Percentiles rank a stretch among this genome's conserved stretches.
These are phyloP conservation scores for Rossbeevera mucosa DNA, from an alignment of 768 basidiomycete genomes.

Conservation along the genomic window DNA sequence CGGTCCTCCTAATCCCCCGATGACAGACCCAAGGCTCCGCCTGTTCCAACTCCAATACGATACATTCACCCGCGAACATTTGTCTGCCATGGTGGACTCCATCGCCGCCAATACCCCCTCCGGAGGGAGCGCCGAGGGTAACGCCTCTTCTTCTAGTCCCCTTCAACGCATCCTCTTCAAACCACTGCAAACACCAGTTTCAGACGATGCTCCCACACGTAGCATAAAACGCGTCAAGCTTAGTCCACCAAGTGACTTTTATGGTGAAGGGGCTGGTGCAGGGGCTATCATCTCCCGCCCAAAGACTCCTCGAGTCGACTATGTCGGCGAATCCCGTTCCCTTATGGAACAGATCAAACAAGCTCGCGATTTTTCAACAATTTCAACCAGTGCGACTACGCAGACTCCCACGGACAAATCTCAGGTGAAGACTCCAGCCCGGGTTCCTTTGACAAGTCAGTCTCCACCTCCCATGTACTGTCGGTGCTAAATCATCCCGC, in stretches of 20 bases:
- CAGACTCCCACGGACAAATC: slow-evolving; percentile 23
- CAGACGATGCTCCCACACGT: slow-evolving; percentile 50
- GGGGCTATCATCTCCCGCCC: slow-evolving; percentile 49
- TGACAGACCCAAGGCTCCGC: slow-evolving; percentile 70
- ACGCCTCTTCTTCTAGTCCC: slow-evolving; percentile 44
- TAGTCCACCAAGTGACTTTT: slow-evolving; percentile 60
- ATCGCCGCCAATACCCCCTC: slow-evolving; percentile 81
- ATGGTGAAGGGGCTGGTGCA: slow-evolving; percentile 46
- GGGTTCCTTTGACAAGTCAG: slow-evolving; percentile 14
- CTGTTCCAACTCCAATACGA: slow-evolving; percentile 95
- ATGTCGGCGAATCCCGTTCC: slow-evolving; percentile 70
- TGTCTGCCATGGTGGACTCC: slow-evolving; percentile 90
- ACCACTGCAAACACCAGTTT: slow-evolving; percentile 41
- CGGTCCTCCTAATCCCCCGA: slow-evolving; percentile 28
- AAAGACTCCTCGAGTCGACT: slow-evolving; percentile 51
- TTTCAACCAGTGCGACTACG: slow-evolving; percentile 56
- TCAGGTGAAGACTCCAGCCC: neutral
- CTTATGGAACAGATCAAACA: slow-evolving; percentile 80
- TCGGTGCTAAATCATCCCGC: slow-evolving; percentile 10
- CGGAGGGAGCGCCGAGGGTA: slow-evolving; percentile 42
- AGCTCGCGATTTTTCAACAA: slow-evolving; percentile 72
- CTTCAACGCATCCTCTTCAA: slow-evolving; percentile 40
- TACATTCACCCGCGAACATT: slow-evolving; percentile 91
- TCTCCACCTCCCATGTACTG: neutral
- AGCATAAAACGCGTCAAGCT: slow-evolving; percentile 80